phyloP scores from a whole-genome alignment of 306 rosid species.

The Hippophae gyantsensis region DNA sequence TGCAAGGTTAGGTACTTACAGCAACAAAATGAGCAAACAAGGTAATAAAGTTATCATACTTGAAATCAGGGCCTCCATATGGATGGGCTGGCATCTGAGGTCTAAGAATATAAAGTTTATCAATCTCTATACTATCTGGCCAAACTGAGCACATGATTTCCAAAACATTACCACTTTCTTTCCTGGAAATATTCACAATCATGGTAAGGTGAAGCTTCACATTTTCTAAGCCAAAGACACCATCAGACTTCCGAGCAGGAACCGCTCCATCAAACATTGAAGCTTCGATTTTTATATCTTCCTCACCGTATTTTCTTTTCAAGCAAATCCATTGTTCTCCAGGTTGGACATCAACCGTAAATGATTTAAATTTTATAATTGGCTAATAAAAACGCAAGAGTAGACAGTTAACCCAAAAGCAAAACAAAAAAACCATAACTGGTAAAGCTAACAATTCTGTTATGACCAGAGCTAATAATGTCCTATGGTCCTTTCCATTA shows the following conservation, averaged over 20 bases:
- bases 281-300: slow-evolving; percentile 66
- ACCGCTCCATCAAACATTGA: slow-evolving; percentile 62
- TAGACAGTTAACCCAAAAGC: neutral
- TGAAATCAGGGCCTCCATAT: slow-evolving; percentile 67
- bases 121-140: slow-evolving; percentile 59
- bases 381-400: slow-evolving; percentile 37
- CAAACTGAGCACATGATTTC: slow-evolving; percentile 79
- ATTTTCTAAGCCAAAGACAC: slow-evolving; percentile 27
- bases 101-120: slow-evolving; percentile 28
- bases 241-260: slow-evolving; percentile 31
- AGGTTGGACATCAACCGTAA: slow-evolving; percentile 46
- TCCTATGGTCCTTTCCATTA: too few species aligned
- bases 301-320: slow-evolving; percentile 44
- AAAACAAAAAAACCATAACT: neutral
- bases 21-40: neutral
- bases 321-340: slow-evolving; percentile 76
- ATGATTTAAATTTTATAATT: slow-evolving; percentile 39
- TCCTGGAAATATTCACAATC: slow-evolving; percentile 57
- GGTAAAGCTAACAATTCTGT: neutral
- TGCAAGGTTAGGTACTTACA: neutral
- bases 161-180: slow-evolving; percentile 30
- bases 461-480: too few species aligned
- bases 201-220: slow-evolving; percentile 51
- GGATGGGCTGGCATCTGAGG: slow-evolving; percentile 32
- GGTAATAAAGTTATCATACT: slow-evolving; percentile 35